Conservation (phyloP, 139 green algal genomes). For the Asterochloris erici region DNA sequence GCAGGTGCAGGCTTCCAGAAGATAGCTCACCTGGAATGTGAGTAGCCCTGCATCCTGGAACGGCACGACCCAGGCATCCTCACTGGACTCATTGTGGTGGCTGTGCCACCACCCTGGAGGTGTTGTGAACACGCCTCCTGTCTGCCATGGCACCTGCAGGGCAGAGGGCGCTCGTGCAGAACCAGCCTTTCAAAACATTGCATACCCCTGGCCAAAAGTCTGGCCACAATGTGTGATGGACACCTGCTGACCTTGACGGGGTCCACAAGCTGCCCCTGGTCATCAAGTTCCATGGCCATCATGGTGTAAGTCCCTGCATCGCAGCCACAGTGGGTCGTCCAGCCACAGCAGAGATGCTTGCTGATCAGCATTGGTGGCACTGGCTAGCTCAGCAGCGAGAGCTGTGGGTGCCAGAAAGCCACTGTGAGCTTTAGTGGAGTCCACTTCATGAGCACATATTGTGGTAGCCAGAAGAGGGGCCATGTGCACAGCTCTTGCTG, state of each 20-base stretch:
- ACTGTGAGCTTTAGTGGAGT: too few species aligned
- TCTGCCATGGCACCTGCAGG: slow-evolving; percentile 22
- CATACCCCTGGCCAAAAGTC: too few species aligned
- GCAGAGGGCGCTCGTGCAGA: neutral
- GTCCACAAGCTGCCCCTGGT: slow-evolving; percentile 31
- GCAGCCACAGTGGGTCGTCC: too few species aligned
- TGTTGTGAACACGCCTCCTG: slow-evolving; percentile 36
- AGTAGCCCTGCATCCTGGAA: slow-evolving; percentile 42
- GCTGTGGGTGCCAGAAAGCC: too few species aligned
- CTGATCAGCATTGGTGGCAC: too few species aligned
- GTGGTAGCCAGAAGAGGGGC: too few species aligned
- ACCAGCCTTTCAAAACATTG: too few species aligned
- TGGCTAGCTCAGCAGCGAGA: too few species aligned
- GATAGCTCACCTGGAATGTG: slow-evolving; percentile 26
- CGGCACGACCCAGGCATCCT: slow-evolving; percentile 42
- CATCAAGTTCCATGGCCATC: slow-evolving; percentile 32
- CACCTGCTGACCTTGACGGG: slow-evolving; percentile 11
- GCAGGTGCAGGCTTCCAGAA: neutral
- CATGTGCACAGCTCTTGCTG: too few species aligned
- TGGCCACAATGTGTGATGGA: too few species aligned
- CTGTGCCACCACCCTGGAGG: slow-evolving; percentile 43
- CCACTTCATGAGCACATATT: too few species aligned
- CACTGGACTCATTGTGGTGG: slow-evolving; percentile 36
- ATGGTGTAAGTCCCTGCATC: slow-evolving; percentile 25
- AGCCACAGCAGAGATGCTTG: too few species aligned